These are phyloP conservation scores for Talaromyces sp. DNA, from an alignment of 2,329 filamentous ascomycete species.

Conservation along the genomic window DNA sequence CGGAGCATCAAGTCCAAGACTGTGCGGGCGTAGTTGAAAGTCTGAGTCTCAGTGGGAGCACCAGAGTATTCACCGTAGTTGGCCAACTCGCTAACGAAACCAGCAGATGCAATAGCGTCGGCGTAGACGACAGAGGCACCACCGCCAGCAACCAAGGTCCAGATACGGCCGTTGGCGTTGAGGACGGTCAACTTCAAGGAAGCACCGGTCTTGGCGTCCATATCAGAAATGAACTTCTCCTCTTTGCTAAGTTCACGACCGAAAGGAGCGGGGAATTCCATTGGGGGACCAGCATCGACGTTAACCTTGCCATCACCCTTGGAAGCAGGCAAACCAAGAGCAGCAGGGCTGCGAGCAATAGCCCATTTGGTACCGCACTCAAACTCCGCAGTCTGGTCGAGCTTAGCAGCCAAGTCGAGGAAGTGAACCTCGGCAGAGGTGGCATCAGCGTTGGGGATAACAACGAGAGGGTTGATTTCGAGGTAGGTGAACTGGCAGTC, in stretches of 20 bases:
- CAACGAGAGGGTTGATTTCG: slow-evolving; percentile 98
- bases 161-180: slow-evolving; percentile 86
- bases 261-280: slow-evolving; percentile 99
- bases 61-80: slow-evolving; percentile 99
- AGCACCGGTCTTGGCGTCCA: slow-evolving; percentile 98
- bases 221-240: slow-evolving; percentile 97
- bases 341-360: slow-evolving; percentile 83
- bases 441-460: slow-evolving; percentile 88
- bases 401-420: slow-evolving; percentile 96
- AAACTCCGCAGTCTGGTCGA: slow-evolving; percentile 98
- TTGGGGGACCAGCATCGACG: slow-evolving; percentile 93
- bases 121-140: slow-evolving; percentile 99
- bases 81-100: slow-evolving; percentile 92
- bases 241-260: slow-evolving; percentile 98
- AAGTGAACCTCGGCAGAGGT: slow-evolving; percentile 96
- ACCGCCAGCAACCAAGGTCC: slow-evolving; percentile 98
- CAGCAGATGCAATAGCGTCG: slow-evolving; percentile 93
- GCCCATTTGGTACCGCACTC: slow-evolving; percentile 99
- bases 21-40: slow-evolving; percentile 97
- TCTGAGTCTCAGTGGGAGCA: slow-evolving; percentile 97
- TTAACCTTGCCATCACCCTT: slow-evolving; percentile 71
- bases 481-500: slow-evolving; percentile 99
- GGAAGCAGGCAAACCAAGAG: slow-evolving; percentile 74
- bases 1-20: slow-evolving; percentile 97
- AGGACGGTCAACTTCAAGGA: slow-evolving; percentile 97